phyloP scores from a whole-genome alignment of 2,329 filamentous ascomycete species.

The Paramyrothecium roridum region DNA sequence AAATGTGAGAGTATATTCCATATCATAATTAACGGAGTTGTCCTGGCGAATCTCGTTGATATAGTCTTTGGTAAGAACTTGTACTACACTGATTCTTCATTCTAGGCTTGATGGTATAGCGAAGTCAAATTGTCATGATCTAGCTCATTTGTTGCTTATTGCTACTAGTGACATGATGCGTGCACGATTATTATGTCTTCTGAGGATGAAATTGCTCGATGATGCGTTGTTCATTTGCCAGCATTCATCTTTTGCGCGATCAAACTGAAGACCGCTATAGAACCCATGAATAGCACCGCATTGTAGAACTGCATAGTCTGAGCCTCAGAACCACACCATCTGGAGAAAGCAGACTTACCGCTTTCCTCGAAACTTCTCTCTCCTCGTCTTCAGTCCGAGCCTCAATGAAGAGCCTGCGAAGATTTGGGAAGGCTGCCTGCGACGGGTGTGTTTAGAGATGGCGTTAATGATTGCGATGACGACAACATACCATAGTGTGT shows the following conservation, averaged over 20 bases:
- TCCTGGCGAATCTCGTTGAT: too few species aligned
- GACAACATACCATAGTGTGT: neutral
- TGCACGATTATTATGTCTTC: too few species aligned
- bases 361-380: conserved; percentile 87
- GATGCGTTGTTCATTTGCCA: conserved; percentile 22
- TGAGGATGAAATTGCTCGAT: too few species aligned
- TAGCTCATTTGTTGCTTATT: too few species aligned
- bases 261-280: conserved; percentile 89
- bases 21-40: too few species aligned
- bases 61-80: too few species aligned
- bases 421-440: conserved; percentile 80
- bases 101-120: too few species aligned
- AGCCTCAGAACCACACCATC: neutral
- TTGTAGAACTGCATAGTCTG: conserved; percentile 79
- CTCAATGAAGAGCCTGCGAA: conserved; percentile 95
- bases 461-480: neutral
- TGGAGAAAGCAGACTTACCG: conserved; percentile 54
- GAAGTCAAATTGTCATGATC: too few species aligned
- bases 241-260: conserved; percentile 82
- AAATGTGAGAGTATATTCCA: too few species aligned
- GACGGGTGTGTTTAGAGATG: conserved; percentile 6
- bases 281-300: conserved; percentile 92
- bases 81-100: too few species aligned
- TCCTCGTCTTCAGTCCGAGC: conserved; percentile 91
- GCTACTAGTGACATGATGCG: too few species aligned